These are phyloP conservation scores for Poa annua DNA, from an alignment of 176 grass and related monocot genomes.

Conservation along the genomic window DNA sequence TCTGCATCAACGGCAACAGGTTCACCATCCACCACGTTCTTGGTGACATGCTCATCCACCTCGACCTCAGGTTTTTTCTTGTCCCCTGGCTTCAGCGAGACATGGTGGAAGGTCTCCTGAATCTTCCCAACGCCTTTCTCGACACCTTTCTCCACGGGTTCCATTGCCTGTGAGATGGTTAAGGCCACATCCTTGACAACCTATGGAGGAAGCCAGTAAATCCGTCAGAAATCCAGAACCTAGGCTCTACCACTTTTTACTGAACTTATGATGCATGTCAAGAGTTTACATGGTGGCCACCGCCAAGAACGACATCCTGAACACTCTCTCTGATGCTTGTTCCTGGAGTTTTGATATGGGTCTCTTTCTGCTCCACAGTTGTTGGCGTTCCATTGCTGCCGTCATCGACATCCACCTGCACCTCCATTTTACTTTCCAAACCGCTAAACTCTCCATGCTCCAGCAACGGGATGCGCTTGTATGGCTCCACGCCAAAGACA, in stretches of 20 bases:
- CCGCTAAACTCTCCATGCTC: constrained; percentile 45
- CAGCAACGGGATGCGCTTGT: constrained; percentile 47
- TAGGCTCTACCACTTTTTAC: not conserved
- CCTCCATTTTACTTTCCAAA: constrained; percentile 51
- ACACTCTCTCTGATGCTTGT: constrained; percentile 85
- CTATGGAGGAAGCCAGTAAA: constrained; percentile 32
- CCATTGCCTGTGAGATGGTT: constrained; percentile 83
- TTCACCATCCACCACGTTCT: constrained; percentile 46
- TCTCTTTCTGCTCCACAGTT: constrained; percentile 61
- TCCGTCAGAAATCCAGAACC: not conserved
- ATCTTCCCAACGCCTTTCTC: constrained; percentile 83
- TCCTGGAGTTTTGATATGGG: constrained; percentile 60
- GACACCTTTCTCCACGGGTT: constrained; percentile 76
- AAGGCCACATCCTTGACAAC: constrained; percentile 84
- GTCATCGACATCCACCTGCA: constrained; percentile 41
- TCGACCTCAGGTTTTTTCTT: constrained; percentile 53
- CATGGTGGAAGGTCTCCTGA: constrained; percentile 72
- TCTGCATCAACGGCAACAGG: constrained; percentile 34
- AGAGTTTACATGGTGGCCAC: constrained; percentile 71
- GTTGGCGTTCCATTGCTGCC: constrained; percentile 16
- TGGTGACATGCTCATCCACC: constrained; percentile 56
- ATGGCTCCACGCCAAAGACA: constrained; percentile 68
- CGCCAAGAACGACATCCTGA: constrained; percentile 76
- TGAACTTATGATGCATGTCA: not conserved
- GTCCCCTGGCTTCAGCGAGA: constrained; percentile 50